Evolutionary conservation across 306 rosid species (phyloP).

Genomic region (Astragalus glycyphyllos): DNA sequence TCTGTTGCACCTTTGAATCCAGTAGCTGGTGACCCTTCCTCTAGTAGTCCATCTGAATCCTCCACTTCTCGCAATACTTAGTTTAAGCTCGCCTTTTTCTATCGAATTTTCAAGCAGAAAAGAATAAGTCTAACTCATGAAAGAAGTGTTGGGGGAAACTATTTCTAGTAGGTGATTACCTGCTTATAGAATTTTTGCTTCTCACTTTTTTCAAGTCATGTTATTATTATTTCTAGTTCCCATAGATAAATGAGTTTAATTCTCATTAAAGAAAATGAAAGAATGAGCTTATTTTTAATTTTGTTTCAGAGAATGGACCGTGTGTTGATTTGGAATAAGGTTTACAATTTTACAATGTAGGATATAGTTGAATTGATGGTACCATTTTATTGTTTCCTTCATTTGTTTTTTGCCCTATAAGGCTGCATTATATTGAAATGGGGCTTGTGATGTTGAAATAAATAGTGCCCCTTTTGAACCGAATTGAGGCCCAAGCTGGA

Average conservation of each 20-base stretch:
- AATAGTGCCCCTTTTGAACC: no score
- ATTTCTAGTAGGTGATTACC: conserved; percentile 50
- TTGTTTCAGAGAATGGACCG: no score
- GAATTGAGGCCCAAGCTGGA: no score
- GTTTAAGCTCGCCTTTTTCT: conserved; percentile 35
- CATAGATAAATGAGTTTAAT: conserved; percentile 39
- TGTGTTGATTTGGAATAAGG: no score
- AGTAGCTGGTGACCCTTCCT: conserved; percentile 50
- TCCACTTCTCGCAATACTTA: conserved; percentile 48
- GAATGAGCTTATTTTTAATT: no score
- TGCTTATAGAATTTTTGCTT: conserved; percentile 47
- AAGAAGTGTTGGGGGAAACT: conserved; percentile 43
- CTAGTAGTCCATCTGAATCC: conserved; percentile 54
- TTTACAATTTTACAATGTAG: no score
- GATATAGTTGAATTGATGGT: no score
- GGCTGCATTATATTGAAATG: no score
- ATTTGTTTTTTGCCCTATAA: no score
- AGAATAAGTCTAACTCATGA: conserved; percentile 42
- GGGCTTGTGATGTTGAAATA: no score
- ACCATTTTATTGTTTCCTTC: no score
- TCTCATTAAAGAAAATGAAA: conserved; percentile 7
- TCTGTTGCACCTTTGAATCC: conserved; percentile 57
- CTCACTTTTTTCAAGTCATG: conserved; percentile 44
- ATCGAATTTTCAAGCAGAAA: conserved; percentile 37
- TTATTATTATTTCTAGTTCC: conserved; percentile 36